These are phyloP conservation scores for Yamadazyma taylorii DNA, from an alignment of 1,139 yeast genomes.

Conservation along the genomic window DNA sequence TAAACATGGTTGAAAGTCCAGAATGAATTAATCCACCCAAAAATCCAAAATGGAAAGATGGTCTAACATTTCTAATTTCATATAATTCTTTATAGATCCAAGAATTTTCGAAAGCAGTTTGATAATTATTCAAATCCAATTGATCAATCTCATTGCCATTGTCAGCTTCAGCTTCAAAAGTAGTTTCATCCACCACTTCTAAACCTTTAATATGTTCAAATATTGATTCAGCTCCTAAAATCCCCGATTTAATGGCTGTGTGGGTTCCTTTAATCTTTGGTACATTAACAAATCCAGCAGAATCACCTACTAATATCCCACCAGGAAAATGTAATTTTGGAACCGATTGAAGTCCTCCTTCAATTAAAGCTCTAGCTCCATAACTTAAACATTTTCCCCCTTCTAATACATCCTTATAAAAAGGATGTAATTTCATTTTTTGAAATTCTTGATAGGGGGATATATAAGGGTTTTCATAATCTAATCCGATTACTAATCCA, in stretches of 20 bases:
- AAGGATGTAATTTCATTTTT: constrained; percentile 88
- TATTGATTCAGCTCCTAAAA: constrained; percentile 88
- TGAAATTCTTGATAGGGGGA: constrained; percentile 97
- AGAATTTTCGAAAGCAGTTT: constrained; percentile 62
- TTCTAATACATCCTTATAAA: constrained; percentile 67
- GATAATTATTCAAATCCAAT: constrained; percentile 58
- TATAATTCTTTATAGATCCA: constrained; percentile 86
- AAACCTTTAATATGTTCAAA: constrained; percentile 53
- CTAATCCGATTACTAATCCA: constrained; percentile 89
- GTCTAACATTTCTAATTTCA: constrained; percentile 85
- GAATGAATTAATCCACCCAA: constrained; percentile 82
- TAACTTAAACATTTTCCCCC: constrained; percentile 93
- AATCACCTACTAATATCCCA: constrained; percentile 89
- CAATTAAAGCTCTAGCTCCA: constrained; percentile 94
- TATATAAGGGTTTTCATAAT: constrained; percentile 88
- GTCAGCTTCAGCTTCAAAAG: no score
- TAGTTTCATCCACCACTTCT: constrained; percentile 51
- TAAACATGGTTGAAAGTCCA: constrained; percentile 77
- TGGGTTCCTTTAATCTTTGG: constrained; percentile 98
- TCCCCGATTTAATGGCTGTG: constrained; percentile 93
- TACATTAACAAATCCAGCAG: constrained; percentile 95
- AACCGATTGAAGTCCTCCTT: constrained; percentile 91
- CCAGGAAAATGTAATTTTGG: constrained; percentile 93
- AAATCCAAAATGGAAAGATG: constrained; percentile 79
- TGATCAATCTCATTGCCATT: constrained; percentile 39